Evolutionary conservation across 352 stramenopile species (phyloP), one percentile per base, ranked within the genome.

Genomic region (Phytophthora pistaciae): DNA sequence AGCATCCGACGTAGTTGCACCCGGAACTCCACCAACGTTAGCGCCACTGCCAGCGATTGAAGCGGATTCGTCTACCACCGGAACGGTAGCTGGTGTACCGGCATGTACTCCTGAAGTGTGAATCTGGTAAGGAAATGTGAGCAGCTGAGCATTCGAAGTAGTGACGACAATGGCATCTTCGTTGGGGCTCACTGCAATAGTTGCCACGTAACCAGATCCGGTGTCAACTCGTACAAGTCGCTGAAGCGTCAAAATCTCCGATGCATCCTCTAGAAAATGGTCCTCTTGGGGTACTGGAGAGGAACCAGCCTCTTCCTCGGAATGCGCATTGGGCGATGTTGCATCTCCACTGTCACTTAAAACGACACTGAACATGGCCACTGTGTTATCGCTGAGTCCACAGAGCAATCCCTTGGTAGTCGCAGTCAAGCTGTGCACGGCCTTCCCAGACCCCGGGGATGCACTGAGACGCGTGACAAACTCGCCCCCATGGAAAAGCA

Each of bases 401-500:
- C 90, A 96, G 38, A 97, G 69, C n/a, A 96, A 56, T 18, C 89
- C 87, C 48, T 95, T 96, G 29, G 78, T 80, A 0, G 85, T 94
- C 20, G 88, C 86, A 25, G 87, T 77, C 53, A 96, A 65, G 10
- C 80, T 81, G 58, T 85, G 61, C 3, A 96, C 78, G n/a, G 78
- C 68, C 31, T 75, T 80, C 14, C 71, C 74, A 36, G 85, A 66
- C 0, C 87, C 84, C 0, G 85, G 85, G 20, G 89, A 95, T 16
- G 74, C 82, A 21, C 62, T 63, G 3, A 93, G 76, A 11, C 84
- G 76, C 23, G 83, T 82, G 4, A 89, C 66, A 53, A 94, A 91
- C 62, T 95, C 87, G 0, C 87, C 89, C 25, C 79, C 80, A 36
- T 92, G 83, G 68, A 98, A 98, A 33, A 98, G 70, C 27, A 98